Evolutionary conservation across 1,284 basidiomycete species (phyloP).

Genomic region (Tilletiaria anomala): DNA sequence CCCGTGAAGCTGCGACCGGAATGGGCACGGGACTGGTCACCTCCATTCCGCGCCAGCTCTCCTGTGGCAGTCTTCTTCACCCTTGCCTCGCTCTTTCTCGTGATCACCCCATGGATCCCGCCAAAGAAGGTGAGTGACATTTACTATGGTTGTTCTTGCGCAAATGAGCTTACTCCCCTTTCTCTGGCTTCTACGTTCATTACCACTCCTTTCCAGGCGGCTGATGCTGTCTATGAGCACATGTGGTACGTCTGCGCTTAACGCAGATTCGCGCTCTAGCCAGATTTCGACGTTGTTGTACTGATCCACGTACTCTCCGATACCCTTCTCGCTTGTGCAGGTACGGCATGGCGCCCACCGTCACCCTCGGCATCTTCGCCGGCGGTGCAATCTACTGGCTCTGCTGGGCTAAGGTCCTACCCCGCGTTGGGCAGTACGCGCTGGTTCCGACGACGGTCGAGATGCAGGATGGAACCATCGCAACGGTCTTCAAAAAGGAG

Average conservation of each 20-base stretch:
- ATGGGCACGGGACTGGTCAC: slow-evolving; percentile 16
- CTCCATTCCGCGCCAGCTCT: slow-evolving; percentile 37
- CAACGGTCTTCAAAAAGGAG: slow-evolving; percentile 39
- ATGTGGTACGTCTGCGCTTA: too few species aligned
- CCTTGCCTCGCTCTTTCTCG: slow-evolving; percentile 46
- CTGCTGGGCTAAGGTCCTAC: slow-evolving; percentile 46
- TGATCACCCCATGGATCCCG: slow-evolving; percentile 49
- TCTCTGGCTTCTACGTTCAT: slow-evolving; percentile 4
- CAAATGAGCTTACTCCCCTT: too few species aligned
- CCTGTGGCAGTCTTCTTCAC: slow-evolving; percentile 50
- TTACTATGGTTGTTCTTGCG: too few species aligned
- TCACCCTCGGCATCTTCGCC: slow-evolving; percentile 38
- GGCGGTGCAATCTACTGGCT: slow-evolving; percentile 49
- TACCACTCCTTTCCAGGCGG: too few species aligned
- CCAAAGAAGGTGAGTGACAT: slow-evolving; percentile 50
- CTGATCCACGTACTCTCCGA: too few species aligned
- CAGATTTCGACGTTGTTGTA: slow-evolving; percentile 1
- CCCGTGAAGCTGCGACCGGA: slow-evolving; percentile 5
- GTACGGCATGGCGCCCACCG: too few species aligned
- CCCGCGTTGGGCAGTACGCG: slow-evolving; percentile 46
- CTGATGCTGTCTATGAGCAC: too few species aligned
- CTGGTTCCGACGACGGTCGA: slow-evolving; percentile 2
- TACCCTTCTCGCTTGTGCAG: too few species aligned
- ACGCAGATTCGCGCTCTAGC: too few species aligned
- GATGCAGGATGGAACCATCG: slow-evolving; percentile 49